Evolutionary conservation across 106 monocot species (phyloP).

Genomic region (Dendrobium catenatum): DNA sequence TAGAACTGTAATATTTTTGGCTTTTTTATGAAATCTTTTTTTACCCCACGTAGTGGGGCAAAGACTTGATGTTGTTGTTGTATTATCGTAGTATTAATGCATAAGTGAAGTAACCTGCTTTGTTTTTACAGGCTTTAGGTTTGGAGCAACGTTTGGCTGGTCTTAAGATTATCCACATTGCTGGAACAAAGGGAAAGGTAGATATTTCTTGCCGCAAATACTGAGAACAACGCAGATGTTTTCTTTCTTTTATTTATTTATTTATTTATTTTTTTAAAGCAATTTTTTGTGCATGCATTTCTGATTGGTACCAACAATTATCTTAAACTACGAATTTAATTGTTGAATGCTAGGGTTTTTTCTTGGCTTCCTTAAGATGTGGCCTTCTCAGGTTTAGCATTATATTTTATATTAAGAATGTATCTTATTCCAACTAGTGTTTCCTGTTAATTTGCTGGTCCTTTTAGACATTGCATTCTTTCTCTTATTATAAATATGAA

Average conservation of each 20-base stretch:
- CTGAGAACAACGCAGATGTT: neutral
- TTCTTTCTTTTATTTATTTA: no score
- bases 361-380: neutral
- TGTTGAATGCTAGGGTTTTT: neutral
- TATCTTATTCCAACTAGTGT: neutral
- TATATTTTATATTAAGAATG: neutral
- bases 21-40: neutral
- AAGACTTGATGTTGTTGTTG: no score
- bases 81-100: neutral
- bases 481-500: neutral
- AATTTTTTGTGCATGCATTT: constrained; percentile 1
- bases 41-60: no score
- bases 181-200: constrained; percentile 84
- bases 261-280: neutral
- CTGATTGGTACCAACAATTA: neutral
- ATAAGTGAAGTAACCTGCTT: neutral
- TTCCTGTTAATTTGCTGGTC: neutral
- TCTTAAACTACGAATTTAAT: neutral
- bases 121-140: constrained; percentile 29
- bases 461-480: neutral
- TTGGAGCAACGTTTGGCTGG: constrained; percentile 35
- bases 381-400: neutral
- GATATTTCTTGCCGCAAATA: neutral
- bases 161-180: constrained; percentile 64
- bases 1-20: neutral